phyloP scores from a whole-genome alignment of 2,329 filamentous ascomycete genomes.

The Clathrospora elynae region DNA sequence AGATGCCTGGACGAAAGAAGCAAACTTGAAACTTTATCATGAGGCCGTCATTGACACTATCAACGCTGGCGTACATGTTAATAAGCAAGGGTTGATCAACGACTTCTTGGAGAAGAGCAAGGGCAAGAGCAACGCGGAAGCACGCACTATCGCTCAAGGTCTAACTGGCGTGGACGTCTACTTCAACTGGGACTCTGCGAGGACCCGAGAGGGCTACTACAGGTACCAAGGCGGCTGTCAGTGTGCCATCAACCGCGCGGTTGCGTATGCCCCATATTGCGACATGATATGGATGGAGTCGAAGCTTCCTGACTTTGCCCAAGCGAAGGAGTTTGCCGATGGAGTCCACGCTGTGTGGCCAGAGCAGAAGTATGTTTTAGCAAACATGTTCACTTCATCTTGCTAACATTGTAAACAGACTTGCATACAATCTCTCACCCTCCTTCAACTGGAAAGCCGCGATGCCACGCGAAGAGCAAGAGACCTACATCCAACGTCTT shows the following conservation, averaged over 20 bases:
- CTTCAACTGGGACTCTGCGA: conserved; percentile 94
- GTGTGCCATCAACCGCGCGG: conserved; percentile 86
- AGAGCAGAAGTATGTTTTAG: conserved; percentile 80
- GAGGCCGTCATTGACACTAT: conserved; percentile 87
- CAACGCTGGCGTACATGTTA: conserved; percentile 66
- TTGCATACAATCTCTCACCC: conserved; percentile 96
- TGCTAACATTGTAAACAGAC: conserved; percentile 56
- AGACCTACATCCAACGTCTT: conserved; percentile 94
- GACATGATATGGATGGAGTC: conserved; percentile 99
- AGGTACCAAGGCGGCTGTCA: conserved; percentile 88
- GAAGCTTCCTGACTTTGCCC: conserved; percentile 88
- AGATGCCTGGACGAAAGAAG: conserved; percentile 81
- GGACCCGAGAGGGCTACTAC: conserved; percentile 95
- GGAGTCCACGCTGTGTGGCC: conserved; percentile 95
- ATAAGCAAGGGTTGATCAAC: conserved; percentile 70
- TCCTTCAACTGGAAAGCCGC: conserved; percentile 99
- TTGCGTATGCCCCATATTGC: conserved; percentile 90
- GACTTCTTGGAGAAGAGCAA: conserved; percentile 71
- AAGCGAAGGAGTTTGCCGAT: conserved; percentile 90
- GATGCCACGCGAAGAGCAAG: conserved; percentile 88
- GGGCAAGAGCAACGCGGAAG: conserved; percentile 85
- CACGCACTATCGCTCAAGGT: conserved; percentile 75
- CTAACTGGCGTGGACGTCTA: conserved; percentile 79
- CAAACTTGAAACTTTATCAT: conserved; percentile 84
- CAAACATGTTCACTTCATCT: not conserved